phyloP scores from a whole-genome alignment of 1,139 yeast species.

The Debaryomycetaceae sp. region DNA sequence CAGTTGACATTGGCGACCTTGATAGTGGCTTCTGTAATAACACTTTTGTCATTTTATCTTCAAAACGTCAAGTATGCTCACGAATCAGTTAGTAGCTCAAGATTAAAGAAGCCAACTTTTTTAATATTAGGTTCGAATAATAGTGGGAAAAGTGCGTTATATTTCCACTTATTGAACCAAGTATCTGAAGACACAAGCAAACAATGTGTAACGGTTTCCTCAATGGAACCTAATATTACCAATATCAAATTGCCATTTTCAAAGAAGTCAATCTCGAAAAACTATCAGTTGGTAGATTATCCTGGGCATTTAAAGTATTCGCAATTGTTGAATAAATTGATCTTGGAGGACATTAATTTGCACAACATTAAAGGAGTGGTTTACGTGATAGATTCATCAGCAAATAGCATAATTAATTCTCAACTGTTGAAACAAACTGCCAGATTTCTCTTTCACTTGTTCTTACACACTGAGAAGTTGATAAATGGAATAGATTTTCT shows the following conservation, averaged over 20 bases:
- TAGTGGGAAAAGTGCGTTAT: constrained; percentile 76
- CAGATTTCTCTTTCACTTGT: constrained; percentile 51
- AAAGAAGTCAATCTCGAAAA: constrained; percentile 26
- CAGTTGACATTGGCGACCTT: constrained; percentile 20
- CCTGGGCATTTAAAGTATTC: constrained; percentile 84
- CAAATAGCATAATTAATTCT: constrained; percentile 27
- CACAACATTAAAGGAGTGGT: constrained; percentile 59
- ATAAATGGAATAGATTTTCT: constrained; percentile 68
- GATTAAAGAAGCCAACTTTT: constrained; percentile 48
- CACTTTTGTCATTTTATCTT: constrained; percentile 20
- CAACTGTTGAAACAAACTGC: constrained; percentile 47
- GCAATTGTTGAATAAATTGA: constrained; percentile 40
- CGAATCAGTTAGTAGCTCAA: constrained; percentile 9
- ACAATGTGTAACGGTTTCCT: constrained; percentile 35
- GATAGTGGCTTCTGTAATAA: constrained; percentile 20
- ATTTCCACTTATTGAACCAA: constrained; percentile 25
- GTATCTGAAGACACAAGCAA: constrained; percentile 7
- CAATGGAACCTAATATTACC: constrained; percentile 38
- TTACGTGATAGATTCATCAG: constrained; percentile 65
- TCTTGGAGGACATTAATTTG: constrained; percentile 43
- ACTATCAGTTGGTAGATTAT: constrained; percentile 61
- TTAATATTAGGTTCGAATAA: constrained; percentile 69
- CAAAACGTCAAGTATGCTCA: constrained; percentile 17
- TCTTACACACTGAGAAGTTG: constrained; percentile 54
- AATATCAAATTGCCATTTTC: constrained; percentile 33